Evolutionary conservation across 176 grass and related monocot genomes (phyloP), one percentile per base, ranked within the genome.

Genomic region (Puccinellia tenuiflora): DNA sequence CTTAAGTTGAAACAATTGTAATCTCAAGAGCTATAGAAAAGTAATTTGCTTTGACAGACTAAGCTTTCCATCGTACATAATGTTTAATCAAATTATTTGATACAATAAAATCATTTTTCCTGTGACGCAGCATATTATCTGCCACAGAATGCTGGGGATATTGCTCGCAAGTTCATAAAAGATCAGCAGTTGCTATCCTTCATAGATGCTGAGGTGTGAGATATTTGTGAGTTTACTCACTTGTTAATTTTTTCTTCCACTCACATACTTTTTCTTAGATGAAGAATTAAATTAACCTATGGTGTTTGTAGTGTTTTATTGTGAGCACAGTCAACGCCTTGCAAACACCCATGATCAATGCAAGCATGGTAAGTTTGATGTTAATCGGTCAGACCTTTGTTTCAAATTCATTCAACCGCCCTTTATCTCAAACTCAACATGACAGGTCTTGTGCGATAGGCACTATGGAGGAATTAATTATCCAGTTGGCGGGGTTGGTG

Each of bases 311-410:
- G 96, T 98, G 96, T 88, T 98, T 98, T 86, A 95, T 98, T 65
- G 90, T 98, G 85, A 98, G 92, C 90, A 98, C 92, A 66, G 90
- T 95, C 52, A 95, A 93, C 88, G 92, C 96, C 73, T 89, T 95
- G 84, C 89, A 95, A 84, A 98, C 92, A 59, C 95, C 95, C 72
- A 95, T 98, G 92, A 98, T 98, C 81, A 98, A 98, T 88, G 92
- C 95, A 81, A 93, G 92, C 88, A 95, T 95, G 95, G 95, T 98
- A 81, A 90, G 87, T 82, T 71, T 1, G 57, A 87, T 56, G 5
- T 86, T 86, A 62, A 46, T 62, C 22, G 42, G 34, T 55, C 35
- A 60, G 5, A 80, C 81, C 57, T 59, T 37, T 29, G 64, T 67
- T 53, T 87, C 52, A 26, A 75, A 38, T 80, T 56, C 20, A 30